phyloP scores from a whole-genome alignment of 352 stramenopile species.

The Phytophthora tubulina region DNA sequence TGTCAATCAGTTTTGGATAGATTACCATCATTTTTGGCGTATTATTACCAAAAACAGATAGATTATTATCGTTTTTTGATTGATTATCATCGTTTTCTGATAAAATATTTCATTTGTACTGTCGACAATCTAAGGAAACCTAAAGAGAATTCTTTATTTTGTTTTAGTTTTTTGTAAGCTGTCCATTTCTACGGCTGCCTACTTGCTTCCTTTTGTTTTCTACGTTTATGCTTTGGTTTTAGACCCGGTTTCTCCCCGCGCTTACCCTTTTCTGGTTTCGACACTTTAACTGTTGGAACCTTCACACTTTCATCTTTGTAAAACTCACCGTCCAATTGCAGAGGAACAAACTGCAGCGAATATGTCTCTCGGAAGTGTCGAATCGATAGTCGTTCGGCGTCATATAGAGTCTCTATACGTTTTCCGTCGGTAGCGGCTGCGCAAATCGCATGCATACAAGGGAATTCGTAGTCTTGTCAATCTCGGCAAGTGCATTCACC shows the following conservation, averaged over 20 bases:
- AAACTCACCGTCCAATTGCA: neutral
- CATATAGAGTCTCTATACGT: neutral
- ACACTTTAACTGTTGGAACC: neutral
- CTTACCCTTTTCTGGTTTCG: neutral
- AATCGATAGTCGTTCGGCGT: neutral
- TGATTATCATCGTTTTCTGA: too few relatives aligned
- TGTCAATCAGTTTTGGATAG: too few relatives aligned
- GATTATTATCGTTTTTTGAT: too few relatives aligned
- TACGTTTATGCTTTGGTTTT: neutral
- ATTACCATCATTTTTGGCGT: too few relatives aligned
- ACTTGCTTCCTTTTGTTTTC: neutral
- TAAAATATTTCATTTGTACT: too few relatives aligned
- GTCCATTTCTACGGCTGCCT: too few relatives aligned
- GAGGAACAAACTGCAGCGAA: neutral
- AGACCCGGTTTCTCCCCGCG: neutral
- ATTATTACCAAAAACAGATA: too few relatives aligned
- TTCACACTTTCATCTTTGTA: neutral
- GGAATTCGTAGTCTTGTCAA: slow-evolving; percentile 15
- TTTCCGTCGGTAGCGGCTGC: neutral
- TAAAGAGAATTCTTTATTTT: too few relatives aligned
- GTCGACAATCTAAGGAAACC: too few relatives aligned
- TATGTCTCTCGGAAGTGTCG: slow-evolving; percentile 1
- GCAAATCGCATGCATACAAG: slow-evolving; percentile 4
- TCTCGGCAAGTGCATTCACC: neutral
- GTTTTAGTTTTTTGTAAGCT: too few relatives aligned